Conservation (phyloP, 192 early-diverging fungal species). For the Phycomyces blakesleeanus region DNA sequence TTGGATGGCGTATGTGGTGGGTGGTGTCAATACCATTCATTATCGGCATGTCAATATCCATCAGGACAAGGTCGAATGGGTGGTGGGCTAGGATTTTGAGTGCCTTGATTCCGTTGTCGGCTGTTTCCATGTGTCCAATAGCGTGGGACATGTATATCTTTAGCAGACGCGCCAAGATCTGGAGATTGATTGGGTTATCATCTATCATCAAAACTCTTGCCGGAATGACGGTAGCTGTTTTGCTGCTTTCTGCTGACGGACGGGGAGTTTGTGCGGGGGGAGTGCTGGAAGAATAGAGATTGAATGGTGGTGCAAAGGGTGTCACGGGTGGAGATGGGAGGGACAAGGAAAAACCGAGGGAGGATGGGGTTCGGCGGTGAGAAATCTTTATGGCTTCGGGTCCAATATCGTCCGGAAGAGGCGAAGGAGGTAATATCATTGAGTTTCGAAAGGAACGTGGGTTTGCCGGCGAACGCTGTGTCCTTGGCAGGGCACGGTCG, state of each 20-base stretch:
- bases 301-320: background rate
- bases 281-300: background rate
- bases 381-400: background rate
- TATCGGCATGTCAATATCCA: conserved; percentile 71
- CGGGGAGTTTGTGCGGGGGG: conserved; percentile 15
- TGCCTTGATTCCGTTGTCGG: conserved; percentile 47
- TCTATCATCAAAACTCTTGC: conserved; percentile 53
- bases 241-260: background rate
- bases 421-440: conserved; percentile 3
- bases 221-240: background rate
- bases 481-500: background rate
- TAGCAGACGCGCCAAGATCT: conserved; percentile 55
- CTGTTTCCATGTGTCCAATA: conserved; percentile 40
- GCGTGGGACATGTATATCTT: conserved; percentile 47
- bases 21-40: conserved; percentile 62
- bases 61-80: conserved; percentile 55
- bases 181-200: conserved; percentile 66
- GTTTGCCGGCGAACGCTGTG: background rate
- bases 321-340: conserved; percentile 9
- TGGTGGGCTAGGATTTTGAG: conserved; percentile 41
- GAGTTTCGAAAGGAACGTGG: background rate
- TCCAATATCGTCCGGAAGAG: background rate
- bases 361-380: background rate
- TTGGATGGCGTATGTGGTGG: conserved; percentile 42
- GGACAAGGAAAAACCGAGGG: conserved; percentile 5